Evolutionary conservation across 805 yeast genomes (phyloP).

Genomic region (Kodamaea nitidulidarum): DNA sequence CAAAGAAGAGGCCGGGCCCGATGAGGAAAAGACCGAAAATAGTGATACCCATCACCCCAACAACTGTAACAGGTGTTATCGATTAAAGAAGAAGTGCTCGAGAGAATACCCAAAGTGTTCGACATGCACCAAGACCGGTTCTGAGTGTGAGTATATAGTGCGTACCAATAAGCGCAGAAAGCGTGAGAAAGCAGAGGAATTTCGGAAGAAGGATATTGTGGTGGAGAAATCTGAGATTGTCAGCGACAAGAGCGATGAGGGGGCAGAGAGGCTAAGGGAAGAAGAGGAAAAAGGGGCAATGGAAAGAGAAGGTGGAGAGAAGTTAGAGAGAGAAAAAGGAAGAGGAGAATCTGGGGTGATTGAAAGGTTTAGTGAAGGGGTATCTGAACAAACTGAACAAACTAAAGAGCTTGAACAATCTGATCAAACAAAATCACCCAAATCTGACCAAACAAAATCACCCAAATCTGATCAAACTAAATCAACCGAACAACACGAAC

Average conservation of each 20-base stretch:
- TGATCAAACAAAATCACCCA: too few species aligned
- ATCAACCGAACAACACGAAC: too few species aligned
- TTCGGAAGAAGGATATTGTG: not conserved
- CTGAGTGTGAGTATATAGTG: constrained; percentile 35
- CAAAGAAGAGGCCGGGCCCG: not conserved
- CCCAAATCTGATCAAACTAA: too few species aligned
- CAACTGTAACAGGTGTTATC: constrained; percentile 39
- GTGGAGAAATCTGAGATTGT: constrained; percentile 7
- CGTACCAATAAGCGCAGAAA: constrained; percentile 27
- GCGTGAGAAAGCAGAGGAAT: constrained; percentile 2
- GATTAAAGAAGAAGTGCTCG: constrained; percentile 40
- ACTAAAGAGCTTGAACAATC: too few species aligned
- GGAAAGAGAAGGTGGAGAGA: too few species aligned
- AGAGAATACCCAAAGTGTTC: constrained; percentile 36
- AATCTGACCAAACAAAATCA: too few species aligned
- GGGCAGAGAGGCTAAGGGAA: too few species aligned
- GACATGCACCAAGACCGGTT: constrained; percentile 32
- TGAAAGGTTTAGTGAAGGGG: too few species aligned
- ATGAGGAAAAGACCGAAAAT: constrained; percentile 3
- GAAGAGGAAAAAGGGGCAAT: too few species aligned
- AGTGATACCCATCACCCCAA: constrained; percentile 28
- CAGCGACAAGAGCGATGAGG: constrained; percentile 3
- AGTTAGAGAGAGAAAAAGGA: too few species aligned
- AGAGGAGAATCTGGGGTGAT: too few species aligned
- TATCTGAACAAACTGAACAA: too few species aligned